These are phyloP conservation scores for Corylus avellana DNA, from an alignment of 306 rosid genomes.

Conservation along the genomic window DNA sequence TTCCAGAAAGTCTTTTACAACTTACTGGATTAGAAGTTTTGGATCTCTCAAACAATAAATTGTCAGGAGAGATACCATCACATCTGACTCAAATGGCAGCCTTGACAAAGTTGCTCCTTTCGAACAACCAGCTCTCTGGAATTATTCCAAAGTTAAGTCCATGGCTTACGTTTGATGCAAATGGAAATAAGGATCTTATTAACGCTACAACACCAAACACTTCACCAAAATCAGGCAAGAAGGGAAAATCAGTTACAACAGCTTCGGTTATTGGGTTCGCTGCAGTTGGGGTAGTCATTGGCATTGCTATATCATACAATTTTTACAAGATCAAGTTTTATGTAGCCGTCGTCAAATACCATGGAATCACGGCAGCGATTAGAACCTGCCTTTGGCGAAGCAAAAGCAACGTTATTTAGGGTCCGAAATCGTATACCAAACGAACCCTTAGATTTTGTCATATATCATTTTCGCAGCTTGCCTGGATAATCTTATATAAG, in stretches of 20 bases:
- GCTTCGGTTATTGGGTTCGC: slow-evolving; percentile 50
- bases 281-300: slow-evolving; percentile 29
- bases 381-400: too few species aligned
- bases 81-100: slow-evolving; percentile 25
- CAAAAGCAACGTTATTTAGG: too few species aligned
- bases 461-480: too few species aligned
- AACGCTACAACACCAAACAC: background rate
- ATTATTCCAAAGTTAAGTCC: slow-evolving; percentile 24
- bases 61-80: slow-evolving; percentile 61
- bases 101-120: slow-evolving; percentile 54
- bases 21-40: slow-evolving; percentile 49
- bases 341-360: too few species aligned
- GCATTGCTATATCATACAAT: slow-evolving; percentile 27
- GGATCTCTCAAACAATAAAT: slow-evolving; percentile 81
- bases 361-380: too few species aligned
- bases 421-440: too few species aligned
- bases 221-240: slow-evolving; percentile 8
- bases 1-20: slow-evolving; percentile 32
- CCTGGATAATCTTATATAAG: too few species aligned
- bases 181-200: slow-evolving; percentile 34
- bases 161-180: slow-evolving; percentile 17
- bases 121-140: slow-evolving; percentile 65
- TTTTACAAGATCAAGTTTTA: too few species aligned
- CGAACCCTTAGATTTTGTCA: too few species aligned
- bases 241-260: slow-evolving; percentile 33